phyloP scores from a whole-genome alignment of 192 early-diverging fungal genomes.

The Lobulomyces angularis region DNA sequence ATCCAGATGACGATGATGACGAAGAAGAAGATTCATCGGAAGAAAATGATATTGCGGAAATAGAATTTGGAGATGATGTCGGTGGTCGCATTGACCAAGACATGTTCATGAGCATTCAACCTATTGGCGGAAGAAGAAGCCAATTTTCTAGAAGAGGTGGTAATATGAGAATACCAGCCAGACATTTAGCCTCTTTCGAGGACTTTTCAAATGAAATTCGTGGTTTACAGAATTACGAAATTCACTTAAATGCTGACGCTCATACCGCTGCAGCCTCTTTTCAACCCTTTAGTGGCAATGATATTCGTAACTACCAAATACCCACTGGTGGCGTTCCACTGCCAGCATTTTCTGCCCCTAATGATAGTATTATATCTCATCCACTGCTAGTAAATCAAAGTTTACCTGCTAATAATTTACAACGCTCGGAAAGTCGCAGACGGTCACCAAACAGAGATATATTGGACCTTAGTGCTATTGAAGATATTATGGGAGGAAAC shows the following conservation, averaged over 20 bases:
- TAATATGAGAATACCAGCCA: constrained; percentile 16
- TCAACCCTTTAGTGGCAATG: no score
- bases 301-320: constrained; percentile 19
- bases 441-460: constrained; percentile 17
- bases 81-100: constrained; percentile 18
- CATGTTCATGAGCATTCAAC: constrained; percentile 17
- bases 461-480: constrained; percentile 45
- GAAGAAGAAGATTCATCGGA: constrained; percentile 36
- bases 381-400: constrained; percentile 48
- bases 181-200: constrained; percentile 18
- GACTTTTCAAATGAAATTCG: constrained; percentile 21
- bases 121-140: constrained; percentile 14
- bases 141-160: constrained; percentile 25
- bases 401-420: no score
- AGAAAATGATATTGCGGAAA: constrained; percentile 20
- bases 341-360: constrained; percentile 13
- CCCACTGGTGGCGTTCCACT: constrained; percentile 24
- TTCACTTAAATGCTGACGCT: no score
- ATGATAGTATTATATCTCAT: constrained; percentile 51
- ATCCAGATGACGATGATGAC: constrained; percentile 33
- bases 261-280: no score
- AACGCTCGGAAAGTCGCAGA: constrained; percentile 1
- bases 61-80: constrained; percentile 17
- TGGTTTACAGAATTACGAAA: constrained; percentile 16
- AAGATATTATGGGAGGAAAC: constrained; percentile 48